phyloP scores from a whole-genome alignment of 805 yeast species.

The Tetrapisispora iriomotensis region DNA sequence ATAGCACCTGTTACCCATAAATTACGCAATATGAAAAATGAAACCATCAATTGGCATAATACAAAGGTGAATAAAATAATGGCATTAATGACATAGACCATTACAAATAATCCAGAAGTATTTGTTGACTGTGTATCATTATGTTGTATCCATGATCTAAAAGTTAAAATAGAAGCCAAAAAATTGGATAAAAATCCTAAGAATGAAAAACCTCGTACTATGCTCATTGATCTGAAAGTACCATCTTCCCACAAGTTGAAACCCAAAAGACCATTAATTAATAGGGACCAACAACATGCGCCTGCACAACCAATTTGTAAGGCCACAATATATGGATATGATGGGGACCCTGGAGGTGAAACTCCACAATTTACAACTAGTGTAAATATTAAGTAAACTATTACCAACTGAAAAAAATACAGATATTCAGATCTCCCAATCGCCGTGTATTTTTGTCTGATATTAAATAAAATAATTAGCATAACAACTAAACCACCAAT shows the following conservation, averaged over 20 bases:
- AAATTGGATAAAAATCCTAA: conserved; percentile 57
- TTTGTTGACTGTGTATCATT: conserved; percentile 38
- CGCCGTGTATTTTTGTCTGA: conserved; percentile 83
- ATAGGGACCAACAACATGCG: conserved; percentile 57
- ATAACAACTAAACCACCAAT: conserved; percentile 60
- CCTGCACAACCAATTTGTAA: conserved; percentile 68
- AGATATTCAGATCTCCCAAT: conserved; percentile 86
- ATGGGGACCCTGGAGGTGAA: conserved; percentile 67
- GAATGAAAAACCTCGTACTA: conserved; percentile 42
- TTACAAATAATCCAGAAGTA: conserved; percentile 60
- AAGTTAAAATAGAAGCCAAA: conserved; percentile 60
- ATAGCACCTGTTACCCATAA: conserved; percentile 91
- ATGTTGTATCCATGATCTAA: conserved; percentile 48
- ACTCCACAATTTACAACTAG: conserved; percentile 88
- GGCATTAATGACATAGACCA: conserved; percentile 65
- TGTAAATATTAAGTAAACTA: conserved; percentile 51
- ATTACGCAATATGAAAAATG: conserved; percentile 56
- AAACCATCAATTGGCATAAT: conserved; percentile 57
- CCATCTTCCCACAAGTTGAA: conserved; percentile 96
- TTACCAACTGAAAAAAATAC: conserved; percentile 52
- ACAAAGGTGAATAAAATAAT: conserved; percentile 52
- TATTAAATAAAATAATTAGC: conserved; percentile 63
- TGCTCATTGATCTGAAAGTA: conserved; percentile 51
- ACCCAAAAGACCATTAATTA: conserved; percentile 69
- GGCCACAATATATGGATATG: conserved; percentile 77